Conservation (phyloP, 2,329 filamentous ascomycete species). For the Cladosporium sp. region DNA sequence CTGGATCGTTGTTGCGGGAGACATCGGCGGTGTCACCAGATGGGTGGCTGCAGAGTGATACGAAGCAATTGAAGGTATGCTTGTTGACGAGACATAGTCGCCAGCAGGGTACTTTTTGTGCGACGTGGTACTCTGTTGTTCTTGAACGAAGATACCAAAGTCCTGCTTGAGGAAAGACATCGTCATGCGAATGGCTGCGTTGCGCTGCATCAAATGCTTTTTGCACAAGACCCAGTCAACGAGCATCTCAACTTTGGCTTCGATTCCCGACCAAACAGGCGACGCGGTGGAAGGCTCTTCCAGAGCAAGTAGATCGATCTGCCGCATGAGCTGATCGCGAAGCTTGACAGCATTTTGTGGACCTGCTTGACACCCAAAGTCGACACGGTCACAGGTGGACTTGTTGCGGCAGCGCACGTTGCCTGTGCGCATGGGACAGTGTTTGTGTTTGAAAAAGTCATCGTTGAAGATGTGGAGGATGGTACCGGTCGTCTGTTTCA, state of each 20-base stretch:
- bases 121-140: background rate
- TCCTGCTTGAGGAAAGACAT: background rate
- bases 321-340: background rate
- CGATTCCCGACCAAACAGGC: background rate
- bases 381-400: background rate
- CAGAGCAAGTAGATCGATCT: background rate
- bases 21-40: background rate
- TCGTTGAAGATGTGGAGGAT: background rate
- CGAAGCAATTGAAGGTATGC: background rate
- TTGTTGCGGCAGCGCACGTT: background rate
- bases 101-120: background rate
- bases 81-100: background rate
- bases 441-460: background rate
- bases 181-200: background rate
- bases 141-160: background rate
- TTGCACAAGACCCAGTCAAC: background rate
- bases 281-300: background rate
- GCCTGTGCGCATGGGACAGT: background rate
- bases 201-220: background rate
- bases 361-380: background rate
- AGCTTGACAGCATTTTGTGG: background rate
- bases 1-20: background rate
- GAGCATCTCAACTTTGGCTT: background rate
- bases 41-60: background rate
- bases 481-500: background rate